phyloP scores from a whole-genome alignment of 257 asterid species.

The Fraxinus americana region DNA sequence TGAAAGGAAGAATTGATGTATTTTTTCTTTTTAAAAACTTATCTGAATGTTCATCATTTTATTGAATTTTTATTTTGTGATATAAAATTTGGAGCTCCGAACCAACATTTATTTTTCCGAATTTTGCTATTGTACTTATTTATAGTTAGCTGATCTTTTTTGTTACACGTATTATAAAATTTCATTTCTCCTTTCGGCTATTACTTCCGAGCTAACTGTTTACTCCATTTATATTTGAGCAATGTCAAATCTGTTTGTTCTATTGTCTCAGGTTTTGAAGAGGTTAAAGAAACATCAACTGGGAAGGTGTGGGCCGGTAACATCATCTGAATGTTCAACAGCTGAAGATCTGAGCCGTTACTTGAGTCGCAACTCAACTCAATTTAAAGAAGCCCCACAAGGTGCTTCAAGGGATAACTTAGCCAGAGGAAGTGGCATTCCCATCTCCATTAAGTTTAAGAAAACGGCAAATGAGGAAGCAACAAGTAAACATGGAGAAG shows the following conservation, averaged over 20 bases:
- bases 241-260: conserved; percentile 4
- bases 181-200: not conserved
- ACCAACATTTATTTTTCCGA: not conserved
- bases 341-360: conserved; percentile 26
- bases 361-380: conserved; percentile 26
- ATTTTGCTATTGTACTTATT: not conserved
- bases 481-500: conserved; percentile 32
- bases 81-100: not conserved
- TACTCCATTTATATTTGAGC: not conserved
- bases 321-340: conserved; percentile 36
- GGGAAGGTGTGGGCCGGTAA: conserved; percentile 38
- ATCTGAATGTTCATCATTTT: not conserved
- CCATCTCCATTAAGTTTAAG: conserved; percentile 66
- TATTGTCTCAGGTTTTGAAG: conserved; percentile 52
- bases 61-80: not conserved
- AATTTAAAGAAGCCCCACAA: conserved; percentile 34
- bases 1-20: too few relatives aligned
- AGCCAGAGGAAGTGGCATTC: conserved; percentile 42
- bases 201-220: conserved; percentile 8
- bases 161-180: not conserved
- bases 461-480: conserved; percentile 40
- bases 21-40: too few relatives aligned
- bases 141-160: not conserved
- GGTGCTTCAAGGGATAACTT: conserved; percentile 37
- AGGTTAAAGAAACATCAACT: conserved; percentile 67